These are phyloP conservation scores for Leucocoprinus birnbaumii DNA, from an alignment of 768 basidiomycete genomes.

Conservation along the genomic window DNA sequence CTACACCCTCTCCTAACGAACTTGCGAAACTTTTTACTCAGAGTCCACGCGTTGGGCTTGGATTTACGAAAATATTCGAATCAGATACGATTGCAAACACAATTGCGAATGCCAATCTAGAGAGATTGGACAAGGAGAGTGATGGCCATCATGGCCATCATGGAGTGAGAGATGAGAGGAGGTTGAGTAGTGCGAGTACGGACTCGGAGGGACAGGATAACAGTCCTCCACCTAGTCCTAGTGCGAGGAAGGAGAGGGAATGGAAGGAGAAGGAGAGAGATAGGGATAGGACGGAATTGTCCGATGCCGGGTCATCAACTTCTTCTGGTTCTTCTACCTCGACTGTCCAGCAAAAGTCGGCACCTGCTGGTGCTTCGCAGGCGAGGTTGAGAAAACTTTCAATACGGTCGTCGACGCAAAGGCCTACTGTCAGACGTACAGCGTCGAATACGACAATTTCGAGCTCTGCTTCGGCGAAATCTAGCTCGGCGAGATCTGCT, in stretches of 20 bases:
- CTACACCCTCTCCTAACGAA: conserved; percentile 68
- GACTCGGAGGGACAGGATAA: conserved; percentile 24
- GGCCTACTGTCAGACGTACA: conserved; percentile 21
- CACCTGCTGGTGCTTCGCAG: neutral
- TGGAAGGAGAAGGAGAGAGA: conserved; percentile 21
- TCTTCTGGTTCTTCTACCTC: conserved; percentile 10
- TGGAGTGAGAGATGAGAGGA: conserved; percentile 1
- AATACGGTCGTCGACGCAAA: conserved; percentile 39
- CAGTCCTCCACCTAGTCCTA: conserved; percentile 46
- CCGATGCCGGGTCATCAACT: conserved; percentile 9
- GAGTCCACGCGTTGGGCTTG: conserved; percentile 68
- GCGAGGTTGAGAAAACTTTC: conserved; percentile 27
- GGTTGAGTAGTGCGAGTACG: conserved; percentile 22
- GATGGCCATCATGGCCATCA: too few species aligned
- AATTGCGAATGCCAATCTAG: too few species aligned
- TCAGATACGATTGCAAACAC: too few species aligned
- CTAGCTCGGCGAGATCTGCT: conserved; percentile 10
- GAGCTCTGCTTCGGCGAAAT: conserved; percentile 11
- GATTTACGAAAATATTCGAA: conserved; percentile 80
- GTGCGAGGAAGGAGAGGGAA: conserved; percentile 41
- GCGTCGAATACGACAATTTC: conserved; percentile 16
- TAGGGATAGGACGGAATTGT: conserved; percentile 12
- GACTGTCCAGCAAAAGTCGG: conserved; percentile 3
- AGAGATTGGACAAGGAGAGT: too few species aligned
- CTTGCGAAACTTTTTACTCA: conserved; percentile 64